Base-by-base conservation (phyloP, 768 basidiomycete species). In the Auricularia sp. region DNA sequence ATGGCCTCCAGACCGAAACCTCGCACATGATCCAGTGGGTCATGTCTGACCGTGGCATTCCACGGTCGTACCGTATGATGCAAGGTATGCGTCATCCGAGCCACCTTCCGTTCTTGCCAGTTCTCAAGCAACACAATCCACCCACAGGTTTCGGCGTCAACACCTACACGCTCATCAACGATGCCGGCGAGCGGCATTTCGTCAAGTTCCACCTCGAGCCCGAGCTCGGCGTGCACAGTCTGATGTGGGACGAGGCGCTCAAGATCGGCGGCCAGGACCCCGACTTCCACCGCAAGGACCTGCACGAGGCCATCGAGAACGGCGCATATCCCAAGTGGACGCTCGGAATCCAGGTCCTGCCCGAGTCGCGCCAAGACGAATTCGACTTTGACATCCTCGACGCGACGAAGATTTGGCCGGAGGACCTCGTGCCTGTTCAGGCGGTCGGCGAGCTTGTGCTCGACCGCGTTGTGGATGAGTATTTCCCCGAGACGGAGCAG, bases 311-410 rank as follows among this genome's bases (percentile, higher is more conserved):
- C 5, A 93, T 96, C 66, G 77, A 84, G 42, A 80, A 77, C 36
- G 90, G 87, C 3, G 78, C 80, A 1, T 87, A 79, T 70, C 86
- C 93, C 7, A 88, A 83, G 71, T 96, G 87, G 87, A 87, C 84
- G 62, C 80, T 96, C 42, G 87, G 84, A 36, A 85, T 96, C 7
- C 90, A 92, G 70, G 71, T 80, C 53, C 83, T 96, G 54, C 77
- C 85, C 21, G 84, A 91, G 71, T 79, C 82, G 59, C 78, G 83
- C 54, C 90, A 93, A 73, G 84, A 93, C 72, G 83, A 85, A 23
- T 93, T 94, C 66, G 88, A 91, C 54, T 93, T 94, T 71, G 91
- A 93, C 71, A 84, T 94, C 35, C 82, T 94, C 62, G 92, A 94
- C 70, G 84, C 88, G 1, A 93, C 92, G 18, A 94, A 94, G 75